Evolutionary conservation across 1,139 yeast genomes (phyloP).

Genomic region (Debaryomycetaceae sp.): DNA sequence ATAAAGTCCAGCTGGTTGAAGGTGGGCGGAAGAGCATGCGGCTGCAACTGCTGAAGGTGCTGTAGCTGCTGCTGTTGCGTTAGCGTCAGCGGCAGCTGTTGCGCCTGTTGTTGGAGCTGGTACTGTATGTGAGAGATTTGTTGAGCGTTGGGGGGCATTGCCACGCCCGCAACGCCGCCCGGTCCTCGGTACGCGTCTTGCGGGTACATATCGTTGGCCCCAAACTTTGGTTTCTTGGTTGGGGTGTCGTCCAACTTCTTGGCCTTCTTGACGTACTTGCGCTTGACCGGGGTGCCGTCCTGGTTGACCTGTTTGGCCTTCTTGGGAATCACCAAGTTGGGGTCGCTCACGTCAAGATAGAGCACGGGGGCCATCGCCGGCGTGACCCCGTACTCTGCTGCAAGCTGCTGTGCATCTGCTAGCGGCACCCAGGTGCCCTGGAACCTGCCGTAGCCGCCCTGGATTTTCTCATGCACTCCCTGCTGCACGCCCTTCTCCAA

Average conservation of each 20-base stretch:
- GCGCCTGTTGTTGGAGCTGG: slow-evolving; percentile 16
- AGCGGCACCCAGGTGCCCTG: slow-evolving; percentile 98
- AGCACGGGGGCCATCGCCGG: slow-evolving; percentile 55
- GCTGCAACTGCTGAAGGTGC: slow-evolving; percentile 11
- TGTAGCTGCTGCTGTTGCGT: slow-evolving; percentile 11
- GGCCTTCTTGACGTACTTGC: slow-evolving; percentile 38
- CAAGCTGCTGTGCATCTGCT: slow-evolving; percentile 50
- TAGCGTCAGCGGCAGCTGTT: slow-evolving; percentile 15
- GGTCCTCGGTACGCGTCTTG: slow-evolving; percentile 7
- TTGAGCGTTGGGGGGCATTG: slow-evolving; percentile 13
- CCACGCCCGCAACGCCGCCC: too few relatives aligned
- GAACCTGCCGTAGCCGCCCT: slow-evolving; percentile 95
- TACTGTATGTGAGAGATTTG: slow-evolving; percentile 13
- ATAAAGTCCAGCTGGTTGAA: slow-evolving; percentile 27
- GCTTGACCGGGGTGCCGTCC: slow-evolving; percentile 42
- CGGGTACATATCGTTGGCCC: slow-evolving; percentile 9
- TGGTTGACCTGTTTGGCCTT: slow-evolving; percentile 42
- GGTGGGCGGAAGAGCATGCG: slow-evolving; percentile 21
- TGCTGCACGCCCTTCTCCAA: slow-evolving; percentile 87
- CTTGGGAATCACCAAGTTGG: slow-evolving; percentile 43
- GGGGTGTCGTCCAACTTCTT: slow-evolving; percentile 35
- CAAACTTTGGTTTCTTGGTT: slow-evolving; percentile 31
- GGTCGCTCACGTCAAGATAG: slow-evolving; percentile 44
- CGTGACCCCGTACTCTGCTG: slow-evolving; percentile 49
- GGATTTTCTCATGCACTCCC: slow-evolving; percentile 86